Evolutionary conservation across 768 basidiomycete species (phyloP), one percentile per base, ranked within the genome.

Genomic region (Suillus sp.): DNA sequence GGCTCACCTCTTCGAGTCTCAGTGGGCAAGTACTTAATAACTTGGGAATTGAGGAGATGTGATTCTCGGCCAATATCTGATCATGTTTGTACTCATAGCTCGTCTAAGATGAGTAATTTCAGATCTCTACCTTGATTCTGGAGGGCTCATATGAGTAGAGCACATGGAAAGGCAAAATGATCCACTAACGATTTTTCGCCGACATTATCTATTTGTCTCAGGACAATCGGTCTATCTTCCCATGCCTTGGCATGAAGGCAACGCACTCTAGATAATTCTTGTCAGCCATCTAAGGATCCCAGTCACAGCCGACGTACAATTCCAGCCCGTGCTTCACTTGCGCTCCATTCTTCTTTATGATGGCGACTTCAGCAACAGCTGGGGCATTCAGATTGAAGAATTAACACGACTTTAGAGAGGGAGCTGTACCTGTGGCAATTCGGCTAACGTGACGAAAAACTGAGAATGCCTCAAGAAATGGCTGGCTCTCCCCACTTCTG

Each of bases 151-250:
- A 11, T 70, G n/a, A 65, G 43, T 32, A 18, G 43, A 18, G 32
- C 25, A 40, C 59, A 18, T 34, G 55, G 10, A 13, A 16, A 18
- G n/a, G 43, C 40, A 40, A 20, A 35, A 27, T 27, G 58, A 38
- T 30, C 38, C 16, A 75, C 90, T 72, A 62, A 93, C 92, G 92
- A 93, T 84, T 93, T 94, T 71, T 95, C 93, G 37, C 96, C 96
- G 47, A 99, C 88, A n/a, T 88, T 86, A 38, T 92, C 88, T 57
- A 99, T 83, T 73, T 99, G 96, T 16, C 91, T 84, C 60, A 99
- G 83, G 8, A 96, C 90, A 16, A 88, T 78, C 5, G 94, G 87
- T 22, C 92, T 80, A 69, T 95, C 90, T 69, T 98, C 96, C 96
- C 96, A 99, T 48, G 93, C 89, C 68, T 90, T 94, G 4, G 92